Conservation (phyloP, 768 basidiomycete genomes). For the Leccinum pellstonianum region DNA sequence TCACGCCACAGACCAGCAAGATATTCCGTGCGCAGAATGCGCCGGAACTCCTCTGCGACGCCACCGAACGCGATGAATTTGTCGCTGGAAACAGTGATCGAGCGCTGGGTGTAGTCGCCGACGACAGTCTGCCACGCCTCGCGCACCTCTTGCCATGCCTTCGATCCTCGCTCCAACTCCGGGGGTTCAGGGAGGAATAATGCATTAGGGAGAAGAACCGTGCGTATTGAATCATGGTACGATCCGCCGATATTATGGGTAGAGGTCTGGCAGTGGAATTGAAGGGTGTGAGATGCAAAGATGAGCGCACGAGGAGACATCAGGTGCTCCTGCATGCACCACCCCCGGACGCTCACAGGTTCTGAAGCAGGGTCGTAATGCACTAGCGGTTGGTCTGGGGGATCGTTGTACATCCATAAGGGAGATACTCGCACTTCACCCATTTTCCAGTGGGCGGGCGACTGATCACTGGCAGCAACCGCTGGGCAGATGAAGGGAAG, state of each 20-base stretch:
- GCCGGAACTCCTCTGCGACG: background rate
- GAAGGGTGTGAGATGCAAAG: background rate
- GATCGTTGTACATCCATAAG: background rate
- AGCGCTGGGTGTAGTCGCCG: background rate
- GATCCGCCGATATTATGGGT: background rate
- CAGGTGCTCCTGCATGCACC: background rate
- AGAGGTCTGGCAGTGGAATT: background rate
- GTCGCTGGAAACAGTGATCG: background rate
- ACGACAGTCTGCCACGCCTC: background rate
- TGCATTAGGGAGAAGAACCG: background rate
- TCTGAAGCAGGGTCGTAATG: background rate
- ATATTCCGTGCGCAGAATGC: too few species aligned
- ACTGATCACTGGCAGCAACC: too few species aligned
- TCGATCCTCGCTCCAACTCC: background rate
- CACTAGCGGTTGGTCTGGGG: background rate
- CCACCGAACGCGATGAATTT: background rate
- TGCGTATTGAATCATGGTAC: background rate
- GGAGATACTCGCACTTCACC: background rate
- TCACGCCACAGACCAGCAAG: too few species aligned
- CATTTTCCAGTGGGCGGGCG: background rate
- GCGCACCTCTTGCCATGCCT: background rate
- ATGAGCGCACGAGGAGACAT: background rate
- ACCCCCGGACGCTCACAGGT: background rate
- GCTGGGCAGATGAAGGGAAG: background rate
- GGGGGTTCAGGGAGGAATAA: background rate